phyloP scores from a whole-genome alignment of 2,329 filamentous ascomycete genomes.

The Pseudogymnoascus sp. region DNA sequence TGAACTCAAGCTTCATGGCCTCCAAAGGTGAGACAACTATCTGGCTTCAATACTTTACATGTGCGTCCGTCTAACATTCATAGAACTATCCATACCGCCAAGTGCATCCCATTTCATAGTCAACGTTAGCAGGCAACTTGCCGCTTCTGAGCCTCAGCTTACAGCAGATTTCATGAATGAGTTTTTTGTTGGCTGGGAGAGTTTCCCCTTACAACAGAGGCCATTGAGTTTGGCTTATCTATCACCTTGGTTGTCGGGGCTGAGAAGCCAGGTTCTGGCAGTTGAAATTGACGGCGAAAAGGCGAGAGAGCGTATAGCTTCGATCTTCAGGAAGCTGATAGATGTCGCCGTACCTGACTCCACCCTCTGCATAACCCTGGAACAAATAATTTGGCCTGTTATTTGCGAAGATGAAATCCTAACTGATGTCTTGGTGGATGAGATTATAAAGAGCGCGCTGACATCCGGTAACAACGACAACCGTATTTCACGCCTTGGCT shows the following conservation, averaged over 20 bases:
- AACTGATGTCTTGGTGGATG: conserved; percentile 59
- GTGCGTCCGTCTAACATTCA: conserved; percentile 13
- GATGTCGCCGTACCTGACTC: conserved; percentile 56
- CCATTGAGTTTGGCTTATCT: conserved; percentile 61
- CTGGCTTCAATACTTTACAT: background rate
- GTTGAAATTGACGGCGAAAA: conserved; percentile 57
- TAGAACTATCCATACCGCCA: conserved; percentile 55
- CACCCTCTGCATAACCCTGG: conserved; percentile 50
- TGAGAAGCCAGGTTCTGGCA: conserved; percentile 52
- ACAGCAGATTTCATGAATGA: conserved; percentile 65
- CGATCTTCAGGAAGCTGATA: conserved; percentile 58
- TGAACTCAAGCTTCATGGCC: conserved; percentile 53
- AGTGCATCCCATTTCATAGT: conserved; percentile 59
- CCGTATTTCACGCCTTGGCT: conserved; percentile 51
- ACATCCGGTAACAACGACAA: conserved; percentile 44
- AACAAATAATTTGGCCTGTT: conserved; percentile 58
- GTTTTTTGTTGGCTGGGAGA: conserved; percentile 66
- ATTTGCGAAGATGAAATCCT: conserved; percentile 58
- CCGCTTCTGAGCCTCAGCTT: conserved; percentile 56
- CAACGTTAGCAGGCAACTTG: conserved; percentile 56
- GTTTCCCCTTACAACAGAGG: conserved; percentile 59
- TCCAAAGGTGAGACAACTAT: conserved; percentile 43
- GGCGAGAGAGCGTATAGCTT: conserved; percentile 55
- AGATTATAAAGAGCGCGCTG: conserved; percentile 56
- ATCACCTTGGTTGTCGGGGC: conserved; percentile 58